Evolutionary conservation across 371 early-diverging fungal species (phyloP).

Genomic region (Aphelidium insulamus): DNA sequence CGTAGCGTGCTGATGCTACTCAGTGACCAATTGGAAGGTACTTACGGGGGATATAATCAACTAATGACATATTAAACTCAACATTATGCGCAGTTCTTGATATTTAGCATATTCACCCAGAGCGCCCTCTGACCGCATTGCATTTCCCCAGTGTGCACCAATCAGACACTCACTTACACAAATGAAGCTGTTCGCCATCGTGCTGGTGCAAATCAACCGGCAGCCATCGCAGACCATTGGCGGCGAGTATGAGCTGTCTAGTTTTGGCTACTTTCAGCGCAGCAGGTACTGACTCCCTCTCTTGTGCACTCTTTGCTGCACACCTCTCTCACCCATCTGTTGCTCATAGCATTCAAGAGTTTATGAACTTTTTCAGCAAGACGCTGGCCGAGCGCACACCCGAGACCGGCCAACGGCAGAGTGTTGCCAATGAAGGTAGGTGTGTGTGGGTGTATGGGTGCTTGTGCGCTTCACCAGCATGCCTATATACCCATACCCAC

Average conservation of each 20-base stretch:
- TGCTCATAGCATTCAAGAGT: constrained; percentile 51
- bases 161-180: too few species aligned
- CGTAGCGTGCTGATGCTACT: too few species aligned
- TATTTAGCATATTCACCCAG: too few species aligned
- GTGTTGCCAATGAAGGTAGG: constrained; percentile 61
- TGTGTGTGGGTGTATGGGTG: neutral
- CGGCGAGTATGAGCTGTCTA: constrained; percentile 44
- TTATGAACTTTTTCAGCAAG: constrained; percentile 60
- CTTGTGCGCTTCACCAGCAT: neutral
- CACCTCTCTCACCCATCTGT: neutral
- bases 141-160: too few species aligned
- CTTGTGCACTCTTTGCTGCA: neutral
- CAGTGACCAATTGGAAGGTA: too few species aligned
- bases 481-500: neutral
- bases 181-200: constrained; percentile 10
- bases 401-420: constrained; percentile 51
- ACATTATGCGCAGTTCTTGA: too few species aligned
- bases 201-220: constrained; percentile 2
- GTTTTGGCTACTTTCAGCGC: constrained; percentile 75
- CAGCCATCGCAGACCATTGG: constrained; percentile 20
- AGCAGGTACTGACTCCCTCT: constrained; percentile 24
- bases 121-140: too few species aligned
- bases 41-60: too few species aligned
- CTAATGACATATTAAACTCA: too few species aligned
- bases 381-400: constrained; percentile 69